These are phyloP conservation scores for Cladophialophora immunda DNA, from an alignment of 2,329 filamentous ascomycete species.

Conservation along the genomic window DNA sequence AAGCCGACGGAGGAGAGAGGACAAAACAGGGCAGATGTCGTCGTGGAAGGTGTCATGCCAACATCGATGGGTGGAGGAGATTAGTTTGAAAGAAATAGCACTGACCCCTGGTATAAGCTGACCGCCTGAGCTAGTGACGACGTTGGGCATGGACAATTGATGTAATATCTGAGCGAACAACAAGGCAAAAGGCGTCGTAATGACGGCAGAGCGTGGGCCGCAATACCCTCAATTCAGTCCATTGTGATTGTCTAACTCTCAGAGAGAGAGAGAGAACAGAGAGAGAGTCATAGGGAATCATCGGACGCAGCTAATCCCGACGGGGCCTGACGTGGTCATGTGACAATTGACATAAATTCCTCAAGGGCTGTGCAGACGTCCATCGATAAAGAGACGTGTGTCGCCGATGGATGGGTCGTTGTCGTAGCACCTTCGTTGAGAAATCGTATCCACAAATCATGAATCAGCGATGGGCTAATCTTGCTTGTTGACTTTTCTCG, in stretches of 20 bases:
- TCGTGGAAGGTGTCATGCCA: conserved; percentile 14
- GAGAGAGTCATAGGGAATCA: background rate
- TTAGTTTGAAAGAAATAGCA: background rate
- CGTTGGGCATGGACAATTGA: conserved; percentile 18
- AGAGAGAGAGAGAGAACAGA: conserved; percentile 17
- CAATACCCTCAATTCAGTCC: conserved; percentile 13
- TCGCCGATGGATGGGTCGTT: conserved; percentile 14
- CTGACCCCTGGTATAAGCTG: conserved; percentile 18
- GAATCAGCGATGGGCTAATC: conserved; percentile 21
- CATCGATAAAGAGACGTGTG: conserved; percentile 6
- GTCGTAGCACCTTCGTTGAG: conserved; percentile 22
- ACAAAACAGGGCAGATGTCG: too few species aligned
- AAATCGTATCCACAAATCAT: conserved; percentile 20
- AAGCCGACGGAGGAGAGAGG: too few species aligned
- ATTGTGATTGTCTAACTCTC: conserved; percentile 16
- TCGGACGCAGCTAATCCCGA: background rate
- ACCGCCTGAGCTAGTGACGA: conserved; percentile 19
- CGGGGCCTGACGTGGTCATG: background rate
- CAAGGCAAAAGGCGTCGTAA: conserved; percentile 19
- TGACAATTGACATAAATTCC: conserved; percentile 2
- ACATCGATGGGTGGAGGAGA: conserved; percentile 6
- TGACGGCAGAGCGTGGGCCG: conserved; percentile 12
- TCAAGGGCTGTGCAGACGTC: conserved; percentile 5
- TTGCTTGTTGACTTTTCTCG: conserved; percentile 24
- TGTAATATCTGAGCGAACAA: conserved; percentile 20